Conservation (phyloP, 192 early-diverging fungal genomes). For the Coemansia sp. region DNA sequence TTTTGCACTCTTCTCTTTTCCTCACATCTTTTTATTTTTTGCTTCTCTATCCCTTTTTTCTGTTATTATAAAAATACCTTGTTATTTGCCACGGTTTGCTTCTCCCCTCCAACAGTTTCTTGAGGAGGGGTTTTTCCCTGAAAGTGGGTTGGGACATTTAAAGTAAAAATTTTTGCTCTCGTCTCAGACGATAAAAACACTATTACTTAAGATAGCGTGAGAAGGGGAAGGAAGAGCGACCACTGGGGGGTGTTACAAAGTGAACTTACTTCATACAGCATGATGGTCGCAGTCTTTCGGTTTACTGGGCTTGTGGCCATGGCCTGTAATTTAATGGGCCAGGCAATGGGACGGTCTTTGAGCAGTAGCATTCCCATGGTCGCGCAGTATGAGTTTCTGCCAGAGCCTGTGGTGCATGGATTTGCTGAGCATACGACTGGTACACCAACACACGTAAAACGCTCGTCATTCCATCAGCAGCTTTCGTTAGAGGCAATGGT, state of each 20-base stretch:
- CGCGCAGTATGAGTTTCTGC: slow-evolving; percentile 44
- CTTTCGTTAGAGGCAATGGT: slow-evolving; percentile 30
- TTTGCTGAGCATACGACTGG: slow-evolving; percentile 7
- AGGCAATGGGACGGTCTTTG: slow-evolving; percentile 17
- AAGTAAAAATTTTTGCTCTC: neutral
- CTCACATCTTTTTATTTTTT: neutral
- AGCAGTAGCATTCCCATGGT: slow-evolving; percentile 35
- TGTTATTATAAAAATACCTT: neutral
- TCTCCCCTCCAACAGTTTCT: neutral
- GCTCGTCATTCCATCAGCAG: slow-evolving; percentile 37
- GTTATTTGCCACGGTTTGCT: neutral
- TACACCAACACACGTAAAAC: slow-evolving; percentile 6
- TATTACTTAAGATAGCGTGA: neutral
- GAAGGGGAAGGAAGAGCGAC: neutral
- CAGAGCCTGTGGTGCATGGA: slow-evolving; percentile 44
- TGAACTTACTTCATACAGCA: neutral
- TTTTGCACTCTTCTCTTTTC: neutral
- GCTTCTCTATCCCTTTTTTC: neutral
- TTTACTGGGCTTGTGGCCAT: slow-evolving; percentile 5
- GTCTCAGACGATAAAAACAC: no score
- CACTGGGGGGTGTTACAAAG: no score
- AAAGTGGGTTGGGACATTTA: neutral
- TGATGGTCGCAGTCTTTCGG: slow-evolving; percentile 9
- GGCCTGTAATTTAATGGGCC: neutral
- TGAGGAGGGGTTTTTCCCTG: neutral